Conservation (phyloP, 208 protist species). For the Endotrypanum monterogeii region DNA sequence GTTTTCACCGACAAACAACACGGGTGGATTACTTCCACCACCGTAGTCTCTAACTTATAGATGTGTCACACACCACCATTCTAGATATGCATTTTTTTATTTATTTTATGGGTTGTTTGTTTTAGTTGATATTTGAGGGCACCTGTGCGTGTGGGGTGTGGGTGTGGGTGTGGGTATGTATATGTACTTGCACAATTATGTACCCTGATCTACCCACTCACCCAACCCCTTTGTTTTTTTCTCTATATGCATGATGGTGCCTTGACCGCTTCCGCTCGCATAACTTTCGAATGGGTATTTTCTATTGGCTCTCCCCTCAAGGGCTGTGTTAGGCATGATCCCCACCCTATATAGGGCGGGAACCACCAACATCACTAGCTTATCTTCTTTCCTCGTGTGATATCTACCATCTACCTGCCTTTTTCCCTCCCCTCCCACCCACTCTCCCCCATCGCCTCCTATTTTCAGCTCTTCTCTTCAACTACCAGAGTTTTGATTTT, state of each 20-base stretch:
- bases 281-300: background rate
- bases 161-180: too few relatives aligned
- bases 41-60: conserved; percentile 35
- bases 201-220: background rate
- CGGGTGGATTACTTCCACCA: conserved; percentile 40
- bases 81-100: background rate
- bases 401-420: background rate
- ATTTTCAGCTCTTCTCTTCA: too few relatives aligned
- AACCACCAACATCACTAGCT: background rate
- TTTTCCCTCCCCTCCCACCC: background rate
- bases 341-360: background rate
- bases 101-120: background rate
- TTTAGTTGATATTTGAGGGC: background rate
- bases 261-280: background rate
- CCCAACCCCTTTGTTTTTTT: background rate
- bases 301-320: background rate
- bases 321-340: background rate
- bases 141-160: too few relatives aligned
- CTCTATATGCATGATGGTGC: background rate
- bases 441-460: background rate
- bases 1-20: conserved; percentile 57
- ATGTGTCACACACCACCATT: background rate
- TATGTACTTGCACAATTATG: too few relatives aligned
- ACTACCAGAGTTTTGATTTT: too few relatives aligned
- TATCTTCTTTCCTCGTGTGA: background rate